Evolutionary conservation across 164 flowering plant genomes (phyloP).

Genomic region (Chimonanthus salicifolius): DNA sequence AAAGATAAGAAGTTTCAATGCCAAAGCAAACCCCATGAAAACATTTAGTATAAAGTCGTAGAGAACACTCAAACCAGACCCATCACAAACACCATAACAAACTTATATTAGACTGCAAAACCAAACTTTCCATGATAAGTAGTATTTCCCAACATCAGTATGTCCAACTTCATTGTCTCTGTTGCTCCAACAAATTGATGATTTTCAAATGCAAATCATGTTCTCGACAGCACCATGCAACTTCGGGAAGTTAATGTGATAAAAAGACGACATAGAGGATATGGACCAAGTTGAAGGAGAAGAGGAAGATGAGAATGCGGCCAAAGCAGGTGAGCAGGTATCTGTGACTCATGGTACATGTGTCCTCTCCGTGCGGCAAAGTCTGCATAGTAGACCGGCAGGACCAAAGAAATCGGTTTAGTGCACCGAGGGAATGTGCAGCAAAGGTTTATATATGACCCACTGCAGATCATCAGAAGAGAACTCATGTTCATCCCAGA

Average conservation of each 20-base stretch:
- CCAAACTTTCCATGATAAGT: too few relatives aligned
- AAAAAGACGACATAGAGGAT: background rate
- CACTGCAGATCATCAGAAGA: constrained; percentile 57
- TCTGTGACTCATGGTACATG: constrained; percentile 48
- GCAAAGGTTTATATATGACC: constrained; percentile 62
- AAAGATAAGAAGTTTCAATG: too few relatives aligned
- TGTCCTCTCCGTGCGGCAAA: constrained; percentile 69
- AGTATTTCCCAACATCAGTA: too few relatives aligned
- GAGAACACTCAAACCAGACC: too few relatives aligned
- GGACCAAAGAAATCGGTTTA: constrained; percentile 70
- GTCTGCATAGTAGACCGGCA: constrained; percentile 82
- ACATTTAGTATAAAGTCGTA: too few relatives aligned
- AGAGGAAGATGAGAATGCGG: constrained; percentile 19
- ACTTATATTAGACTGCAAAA: too few relatives aligned
- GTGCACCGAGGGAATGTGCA: constrained; percentile 82
- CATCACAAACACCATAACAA: too few relatives aligned
- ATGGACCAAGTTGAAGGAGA: background rate
- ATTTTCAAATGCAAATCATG: background rate
- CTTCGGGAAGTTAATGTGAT: background rate
- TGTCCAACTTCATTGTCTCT: too few relatives aligned
- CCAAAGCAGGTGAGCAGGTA: constrained; percentile 14
- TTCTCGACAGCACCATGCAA: background rate
- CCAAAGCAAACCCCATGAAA: too few relatives aligned
- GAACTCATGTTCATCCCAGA: constrained; percentile 62
- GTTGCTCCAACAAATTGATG: too few relatives aligned